These are phyloP conservation scores for Umbelopsis vinacea DNA, from an alignment of 192 early-diverging fungal genomes.

Conservation along the genomic window DNA sequence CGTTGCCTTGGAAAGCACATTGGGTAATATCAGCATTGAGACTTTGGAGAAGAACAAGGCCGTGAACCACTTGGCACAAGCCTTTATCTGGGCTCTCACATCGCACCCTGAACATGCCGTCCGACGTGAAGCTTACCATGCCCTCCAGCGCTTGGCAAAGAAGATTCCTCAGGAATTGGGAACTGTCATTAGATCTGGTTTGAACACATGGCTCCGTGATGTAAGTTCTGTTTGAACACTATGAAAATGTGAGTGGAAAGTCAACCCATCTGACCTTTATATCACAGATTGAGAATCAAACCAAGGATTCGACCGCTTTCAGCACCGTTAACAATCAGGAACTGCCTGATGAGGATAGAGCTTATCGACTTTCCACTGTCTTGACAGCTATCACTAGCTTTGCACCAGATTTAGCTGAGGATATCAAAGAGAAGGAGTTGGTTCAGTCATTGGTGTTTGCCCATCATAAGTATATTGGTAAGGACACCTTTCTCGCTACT, in stretches of 20 bases:
- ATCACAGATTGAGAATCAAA: slow-evolving; percentile 45
- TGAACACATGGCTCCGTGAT: slow-evolving; percentile 53
- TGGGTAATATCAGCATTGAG: slow-evolving; percentile 40
- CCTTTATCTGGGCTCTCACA: slow-evolving; percentile 63
- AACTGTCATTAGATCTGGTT: slow-evolving; percentile 42
- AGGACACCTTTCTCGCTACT: not conserved
- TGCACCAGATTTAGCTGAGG: slow-evolving; percentile 31
- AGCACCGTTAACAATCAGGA: slow-evolving; percentile 32
- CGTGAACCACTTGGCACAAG: slow-evolving; percentile 46
- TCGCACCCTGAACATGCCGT: slow-evolving; percentile 44
- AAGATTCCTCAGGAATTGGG: slow-evolving; percentile 39
- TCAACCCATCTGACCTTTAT: not conserved
- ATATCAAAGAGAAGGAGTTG: slow-evolving; percentile 43
- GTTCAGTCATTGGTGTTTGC: slow-evolving; percentile 53
- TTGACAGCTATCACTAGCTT: slow-evolving; percentile 55
- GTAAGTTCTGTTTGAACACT: slow-evolving; percentile 25
- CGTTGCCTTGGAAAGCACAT: slow-evolving; percentile 57
- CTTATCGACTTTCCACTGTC: slow-evolving; percentile 55
- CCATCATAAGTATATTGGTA: slow-evolving; percentile 56
- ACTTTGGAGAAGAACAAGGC: slow-evolving; percentile 49
- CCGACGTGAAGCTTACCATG: slow-evolving; percentile 50
- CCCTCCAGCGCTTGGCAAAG: slow-evolving; percentile 36
- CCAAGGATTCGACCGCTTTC: slow-evolving; percentile 53
- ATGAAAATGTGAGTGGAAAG: too few relatives aligned
- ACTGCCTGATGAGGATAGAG: slow-evolving; percentile 37